Base-by-base conservation (phyloP, 129 eudicot species). In the Saussurea involucrata region DNA sequence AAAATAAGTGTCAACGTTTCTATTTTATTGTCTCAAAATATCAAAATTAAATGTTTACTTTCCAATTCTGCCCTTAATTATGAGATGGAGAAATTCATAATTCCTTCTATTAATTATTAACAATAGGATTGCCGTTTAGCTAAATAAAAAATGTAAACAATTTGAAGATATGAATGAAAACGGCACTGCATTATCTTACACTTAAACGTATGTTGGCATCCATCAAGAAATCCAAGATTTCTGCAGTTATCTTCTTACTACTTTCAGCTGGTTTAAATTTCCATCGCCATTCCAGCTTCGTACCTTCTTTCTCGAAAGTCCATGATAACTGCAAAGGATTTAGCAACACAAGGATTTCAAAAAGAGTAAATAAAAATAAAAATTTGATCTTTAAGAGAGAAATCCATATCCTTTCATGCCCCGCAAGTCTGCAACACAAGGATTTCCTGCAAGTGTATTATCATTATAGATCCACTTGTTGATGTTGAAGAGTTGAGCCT, bases 201-300 rank as follows among this genome's bases (percentile, higher is more conserved):
- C 98, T 93, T 77, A 88, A 42, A 66, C 80, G 89, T 65, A 88
- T 88, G 83, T 93, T 93, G 65, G 95, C 88, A 71, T 93, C 92
- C 97, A 90, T 85, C 31, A 93, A 74, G 83, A 91, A 91, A 75
- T 91, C 97, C 80, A 91, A 83, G 61, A 91, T 85, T 29, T 42
- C 83, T 66, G 88, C 81, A 1, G 92, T 88, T 37, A 84, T 88
- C 78, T 78, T 79, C 85, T 85, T 88, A 29, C 88, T 85, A 31
- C 88, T 68, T 13, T 85, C 80, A 17, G 88, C 83, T 67, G 90
- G 88, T 80, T 85, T 87, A 69, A 92, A 91, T 33, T 89, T 86
- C 98, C 98, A 91, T 37, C 97, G 85, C 98, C 98, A 94, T 70
- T 94, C 98, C 76, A 94, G 88, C 82, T 86, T 89, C 28, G 85